Conservation (phyloP, 257 asterid genomes). For the Capsicum baccatum region DNA sequence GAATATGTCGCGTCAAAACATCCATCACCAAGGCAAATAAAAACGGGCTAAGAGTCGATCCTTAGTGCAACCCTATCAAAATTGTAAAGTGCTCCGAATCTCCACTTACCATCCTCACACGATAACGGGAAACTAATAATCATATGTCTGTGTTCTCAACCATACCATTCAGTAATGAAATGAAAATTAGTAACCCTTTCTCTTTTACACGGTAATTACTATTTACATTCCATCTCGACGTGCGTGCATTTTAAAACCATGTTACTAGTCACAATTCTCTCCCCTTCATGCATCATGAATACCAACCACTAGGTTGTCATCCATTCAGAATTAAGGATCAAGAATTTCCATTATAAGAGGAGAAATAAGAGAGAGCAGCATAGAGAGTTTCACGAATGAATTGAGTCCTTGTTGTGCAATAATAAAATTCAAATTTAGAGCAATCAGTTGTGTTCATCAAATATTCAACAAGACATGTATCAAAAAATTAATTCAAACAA, state of each 20-base stretch:
- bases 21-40: too few species aligned
- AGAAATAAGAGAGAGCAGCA: too few species aligned
- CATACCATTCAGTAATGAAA: neutral
- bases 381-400: too few species aligned
- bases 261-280: neutral
- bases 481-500: neutral
- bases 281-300: slow-evolving; percentile 22
- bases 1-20: too few species aligned
- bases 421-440: too few species aligned
- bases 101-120: neutral
- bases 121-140: neutral
- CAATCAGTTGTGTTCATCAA: too few species aligned
- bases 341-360: too few species aligned
- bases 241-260: neutral
- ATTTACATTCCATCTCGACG: neutral
- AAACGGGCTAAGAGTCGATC: too few species aligned
- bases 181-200: neutral
- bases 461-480: neutral
- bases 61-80: too few species aligned
- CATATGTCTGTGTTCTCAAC: neutral
- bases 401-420: too few species aligned
- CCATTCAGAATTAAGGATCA: neutral
- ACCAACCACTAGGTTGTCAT: slow-evolving; percentile 1
- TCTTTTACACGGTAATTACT: neutral
- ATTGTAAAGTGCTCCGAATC: too few species aligned